A percentile compares a stretch with the other conserved stretches of the same genome.
Conservation (phyloP, 371 early-diverging fungal genomes). For the Dipsacomyces acuminosporus region DNA sequence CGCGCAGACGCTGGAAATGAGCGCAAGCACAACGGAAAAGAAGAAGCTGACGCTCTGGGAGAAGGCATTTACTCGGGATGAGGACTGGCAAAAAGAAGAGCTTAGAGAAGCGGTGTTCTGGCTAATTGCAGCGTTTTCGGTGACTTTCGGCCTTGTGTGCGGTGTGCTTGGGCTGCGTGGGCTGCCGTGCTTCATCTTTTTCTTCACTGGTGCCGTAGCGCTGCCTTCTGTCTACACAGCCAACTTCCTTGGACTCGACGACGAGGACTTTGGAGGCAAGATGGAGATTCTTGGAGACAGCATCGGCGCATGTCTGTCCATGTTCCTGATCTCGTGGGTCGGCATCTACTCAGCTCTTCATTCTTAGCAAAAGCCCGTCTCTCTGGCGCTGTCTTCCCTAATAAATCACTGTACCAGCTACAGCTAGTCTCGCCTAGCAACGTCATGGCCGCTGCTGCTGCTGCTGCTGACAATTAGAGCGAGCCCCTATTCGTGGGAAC, state of each 20-base stretch:
- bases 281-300: slow-evolving; percentile 44
- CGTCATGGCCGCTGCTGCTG: too few relatives aligned
- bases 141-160: slow-evolving; percentile 13
- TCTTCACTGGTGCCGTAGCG: slow-evolving; percentile 21
- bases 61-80: slow-evolving; percentile 33
- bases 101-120: slow-evolving; percentile 37
- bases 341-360: slow-evolving; percentile 21
- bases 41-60: slow-evolving; percentile 19
- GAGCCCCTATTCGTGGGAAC: too few relatives aligned
- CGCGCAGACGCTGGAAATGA: background rate
- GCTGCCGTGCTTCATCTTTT: slow-evolving; percentile 21
- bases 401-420: too few relatives aligned
- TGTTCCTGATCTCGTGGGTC: slow-evolving; percentile 31
- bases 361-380: background rate
- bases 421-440: too few relatives aligned
- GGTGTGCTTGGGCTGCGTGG: slow-evolving; percentile 30
- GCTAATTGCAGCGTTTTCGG: slow-evolving; percentile 25
- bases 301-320: slow-evolving; percentile 30
- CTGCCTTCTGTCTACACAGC: slow-evolving; percentile 32
- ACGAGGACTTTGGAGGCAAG: slow-evolving; percentile 43
- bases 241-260: slow-evolving; percentile 29
- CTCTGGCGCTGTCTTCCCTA: too few relatives aligned
- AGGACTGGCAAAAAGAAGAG: slow-evolving; percentile 42
- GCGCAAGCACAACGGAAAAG: background rate
- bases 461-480: too few relatives aligned